A percentile compares a stretch with the other conserved stretches of the same genome.
phyloP scores from a whole-genome alignment of 352 stramenopile genomes.

The Thalassiosira oceanica region DNA sequence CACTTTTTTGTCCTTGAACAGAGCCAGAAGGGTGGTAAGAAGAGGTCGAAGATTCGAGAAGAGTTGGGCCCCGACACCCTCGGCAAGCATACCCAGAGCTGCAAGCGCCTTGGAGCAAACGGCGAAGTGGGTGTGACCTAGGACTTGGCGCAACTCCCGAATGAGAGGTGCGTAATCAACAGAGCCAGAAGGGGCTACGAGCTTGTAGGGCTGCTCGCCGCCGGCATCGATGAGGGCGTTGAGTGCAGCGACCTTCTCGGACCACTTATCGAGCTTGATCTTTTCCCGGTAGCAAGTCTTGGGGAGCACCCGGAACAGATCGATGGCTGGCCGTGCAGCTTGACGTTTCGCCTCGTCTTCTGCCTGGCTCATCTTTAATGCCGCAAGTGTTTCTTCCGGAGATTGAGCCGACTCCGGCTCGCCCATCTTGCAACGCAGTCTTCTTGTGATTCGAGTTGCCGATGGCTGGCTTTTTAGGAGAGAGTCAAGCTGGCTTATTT shows the following conservation, averaged over 20 bases:
- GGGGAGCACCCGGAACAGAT: conserved; percentile 66
- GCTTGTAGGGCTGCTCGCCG: conserved; percentile 79
- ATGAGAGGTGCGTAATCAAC: conserved; percentile 75
- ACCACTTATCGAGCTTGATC: conserved; percentile 78
- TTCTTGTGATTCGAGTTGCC: conserved; percentile 29
- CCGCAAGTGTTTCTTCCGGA: conserved; percentile 54
- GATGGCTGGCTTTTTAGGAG: conserved; percentile 56
- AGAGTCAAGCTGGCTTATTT: conserved; percentile 69
- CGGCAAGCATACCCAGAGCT: conserved; percentile 71
- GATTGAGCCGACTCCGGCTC: conserved; percentile 17
- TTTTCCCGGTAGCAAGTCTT: conserved; percentile 72
- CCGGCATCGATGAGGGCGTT: conserved; percentile 68
- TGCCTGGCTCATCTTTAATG: conserved; percentile 57
- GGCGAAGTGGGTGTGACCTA: conserved; percentile 81
- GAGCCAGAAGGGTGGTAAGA: conserved; percentile 49
- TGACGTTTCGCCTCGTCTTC: conserved; percentile 59
- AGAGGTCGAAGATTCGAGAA: conserved; percentile 71
- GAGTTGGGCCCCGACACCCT: conserved; percentile 74
- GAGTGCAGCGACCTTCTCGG: conserved; percentile 76
- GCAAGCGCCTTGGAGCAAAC: conserved; percentile 72
- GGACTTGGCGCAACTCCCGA: conserved; percentile 65
- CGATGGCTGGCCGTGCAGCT: conserved; percentile 61
- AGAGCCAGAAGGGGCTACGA: conserved; percentile 51
- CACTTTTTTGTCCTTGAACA: conserved; percentile 84
- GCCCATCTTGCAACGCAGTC: conserved; percentile 48